phyloP scores from a whole-genome alignment of 495 filamentous ascomycete species.

The Diplogelasinospora grovesii region DNA sequence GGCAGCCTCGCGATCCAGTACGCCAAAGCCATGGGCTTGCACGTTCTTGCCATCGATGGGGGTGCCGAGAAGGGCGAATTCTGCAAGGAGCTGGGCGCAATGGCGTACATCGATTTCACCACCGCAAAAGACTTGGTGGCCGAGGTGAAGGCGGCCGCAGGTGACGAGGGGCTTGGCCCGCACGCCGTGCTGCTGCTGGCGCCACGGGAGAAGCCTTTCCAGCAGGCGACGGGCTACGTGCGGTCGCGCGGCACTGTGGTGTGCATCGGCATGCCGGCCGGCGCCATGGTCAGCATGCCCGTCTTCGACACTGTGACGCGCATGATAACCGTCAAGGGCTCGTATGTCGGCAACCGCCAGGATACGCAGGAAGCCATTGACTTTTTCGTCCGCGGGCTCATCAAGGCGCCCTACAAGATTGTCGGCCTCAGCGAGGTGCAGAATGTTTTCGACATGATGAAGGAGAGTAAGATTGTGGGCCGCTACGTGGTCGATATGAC shows the following conservation, averaged over 20 bases:
- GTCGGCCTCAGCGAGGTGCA: conserved; percentile 67
- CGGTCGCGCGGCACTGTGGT: conserved; percentile 72
- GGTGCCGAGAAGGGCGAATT: conserved; percentile 69
- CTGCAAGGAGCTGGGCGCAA: conserved; percentile 61
- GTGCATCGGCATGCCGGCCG: conserved; percentile 73
- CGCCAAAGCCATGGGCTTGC: conserved; percentile 80
- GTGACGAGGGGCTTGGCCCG: conserved; percentile 69
- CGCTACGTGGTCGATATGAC: conserved; percentile 72
- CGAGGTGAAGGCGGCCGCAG: conserved; percentile 66
- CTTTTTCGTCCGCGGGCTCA: conserved; percentile 74
- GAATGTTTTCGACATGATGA: conserved; percentile 65
- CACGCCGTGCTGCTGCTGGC: conserved; percentile 82
- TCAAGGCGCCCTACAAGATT: conserved; percentile 77
- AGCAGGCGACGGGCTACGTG: conserved; percentile 75
- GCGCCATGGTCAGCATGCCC: conserved; percentile 67
- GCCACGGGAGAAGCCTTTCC: conserved; percentile 81
- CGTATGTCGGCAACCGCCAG: conserved; percentile 80
- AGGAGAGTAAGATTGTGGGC: conserved; percentile 69
- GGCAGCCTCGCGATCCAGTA: conserved; percentile 74
- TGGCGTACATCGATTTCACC: conserved; percentile 68
- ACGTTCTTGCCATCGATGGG: conserved; percentile 68
- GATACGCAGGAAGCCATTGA: conserved; percentile 79
- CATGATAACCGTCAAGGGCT: conserved; percentile 86
- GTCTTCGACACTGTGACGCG: conserved; percentile 75
- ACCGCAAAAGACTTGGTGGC: conserved; percentile 65